Percentiles rank a stretch among this genome's conserved stretches.
These are phyloP conservation scores for Tetragonia tetragonoides DNA, from an alignment of 148 eudicot species.

Conservation along the genomic window DNA sequence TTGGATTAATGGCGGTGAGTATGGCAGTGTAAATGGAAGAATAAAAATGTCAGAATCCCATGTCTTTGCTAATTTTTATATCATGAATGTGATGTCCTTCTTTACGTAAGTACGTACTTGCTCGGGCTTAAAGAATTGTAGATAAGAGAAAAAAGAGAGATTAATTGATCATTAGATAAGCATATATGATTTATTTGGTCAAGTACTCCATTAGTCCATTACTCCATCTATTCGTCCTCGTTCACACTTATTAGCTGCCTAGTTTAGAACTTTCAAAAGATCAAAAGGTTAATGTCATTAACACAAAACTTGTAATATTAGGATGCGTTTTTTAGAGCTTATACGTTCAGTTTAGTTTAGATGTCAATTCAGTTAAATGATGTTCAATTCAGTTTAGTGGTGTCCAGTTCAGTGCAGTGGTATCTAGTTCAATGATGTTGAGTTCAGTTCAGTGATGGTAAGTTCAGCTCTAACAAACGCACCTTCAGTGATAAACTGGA, in stretches of 20 bases:
- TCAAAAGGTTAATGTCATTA: background rate
- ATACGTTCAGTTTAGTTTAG: no score
- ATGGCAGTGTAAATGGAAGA: slow-evolving; percentile 9
- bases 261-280: background rate
- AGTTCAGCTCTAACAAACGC: no score
- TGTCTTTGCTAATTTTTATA: slow-evolving; percentile 16
- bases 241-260: background rate
- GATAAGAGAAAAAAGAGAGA: background rate
- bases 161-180: background rate
- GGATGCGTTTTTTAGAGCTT: no score
- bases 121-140: slow-evolving; percentile 9
- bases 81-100: slow-evolving; percentile 15
- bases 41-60: slow-evolving; percentile 12
- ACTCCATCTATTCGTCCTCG: background rate
- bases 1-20: background rate
- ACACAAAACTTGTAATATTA: background rate
- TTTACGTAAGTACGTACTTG: slow-evolving; percentile 14
- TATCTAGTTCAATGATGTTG: no score
- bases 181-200: background rate
- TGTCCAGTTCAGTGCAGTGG: no score
- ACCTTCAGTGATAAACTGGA: no score
- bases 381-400: no score
- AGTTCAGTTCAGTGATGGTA: no score
- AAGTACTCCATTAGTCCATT: background rate
- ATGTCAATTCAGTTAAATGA: no score